These are phyloP conservation scores for Zygosaccharomyces siamensis DNA, from an alignment of 805 yeast genomes.

Conservation along the genomic window DNA sequence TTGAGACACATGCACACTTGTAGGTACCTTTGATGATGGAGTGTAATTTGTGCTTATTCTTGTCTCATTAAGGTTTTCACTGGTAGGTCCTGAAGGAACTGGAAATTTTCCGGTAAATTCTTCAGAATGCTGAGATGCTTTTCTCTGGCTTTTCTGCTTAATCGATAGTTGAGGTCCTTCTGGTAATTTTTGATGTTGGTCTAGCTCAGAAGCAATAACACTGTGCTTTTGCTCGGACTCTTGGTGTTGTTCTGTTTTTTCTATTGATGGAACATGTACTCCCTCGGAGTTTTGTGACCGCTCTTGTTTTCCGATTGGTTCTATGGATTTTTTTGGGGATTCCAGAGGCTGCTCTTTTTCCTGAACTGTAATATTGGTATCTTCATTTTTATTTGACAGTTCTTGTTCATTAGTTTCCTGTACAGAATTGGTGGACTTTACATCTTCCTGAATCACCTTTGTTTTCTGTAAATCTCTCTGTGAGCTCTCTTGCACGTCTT, in stretches of 20 bases:
- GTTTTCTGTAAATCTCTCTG: slow-evolving; percentile 10
- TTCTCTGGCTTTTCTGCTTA: background rate
- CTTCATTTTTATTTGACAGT: background rate
- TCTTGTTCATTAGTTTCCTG: background rate
- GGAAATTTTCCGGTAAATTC: background rate
- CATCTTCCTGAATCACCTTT: background rate
- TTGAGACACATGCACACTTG: background rate
- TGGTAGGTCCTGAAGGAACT: background rate
- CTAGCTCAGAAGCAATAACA: too few species aligned
- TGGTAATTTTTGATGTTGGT: too few species aligned
- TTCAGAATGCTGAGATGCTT: background rate
- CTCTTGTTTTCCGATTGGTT: background rate
- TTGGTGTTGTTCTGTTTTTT: too few species aligned
- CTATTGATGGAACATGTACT: too few species aligned
- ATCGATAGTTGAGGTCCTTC: too few species aligned
- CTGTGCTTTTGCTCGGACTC: too few species aligned
- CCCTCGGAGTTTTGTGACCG: background rate
- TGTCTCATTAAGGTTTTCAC: background rate
- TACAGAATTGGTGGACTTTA: background rate
- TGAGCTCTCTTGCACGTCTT: background rate
- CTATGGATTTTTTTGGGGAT: background rate
- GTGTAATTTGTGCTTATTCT: background rate
- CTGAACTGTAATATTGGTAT: background rate
- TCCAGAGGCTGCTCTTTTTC: background rate
- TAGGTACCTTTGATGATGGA: background rate